These are phyloP conservation scores for Eugenia klotzschiana DNA, from an alignment of 441 rosid genomes.

Conservation along the genomic window DNA sequence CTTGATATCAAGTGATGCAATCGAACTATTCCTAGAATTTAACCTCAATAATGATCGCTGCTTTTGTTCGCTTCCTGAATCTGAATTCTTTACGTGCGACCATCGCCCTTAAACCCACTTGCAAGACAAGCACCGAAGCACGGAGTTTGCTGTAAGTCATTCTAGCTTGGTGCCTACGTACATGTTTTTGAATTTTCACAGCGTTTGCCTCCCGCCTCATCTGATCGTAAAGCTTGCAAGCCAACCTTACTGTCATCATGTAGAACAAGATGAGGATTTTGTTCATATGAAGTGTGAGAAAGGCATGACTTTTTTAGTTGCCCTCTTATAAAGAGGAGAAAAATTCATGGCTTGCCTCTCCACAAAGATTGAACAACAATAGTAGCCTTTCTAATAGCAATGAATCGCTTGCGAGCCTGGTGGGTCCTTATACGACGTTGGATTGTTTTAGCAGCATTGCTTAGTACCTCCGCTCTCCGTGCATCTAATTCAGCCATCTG, in stretches of 20 bases:
- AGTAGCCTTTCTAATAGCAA: conserved; percentile 53
- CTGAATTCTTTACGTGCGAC: conserved; percentile 69
- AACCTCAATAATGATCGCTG: conserved; percentile 72
- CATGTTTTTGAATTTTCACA: conserved; percentile 75
- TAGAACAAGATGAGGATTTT: neutral
- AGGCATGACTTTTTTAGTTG: neutral
- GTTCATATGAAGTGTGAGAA: neutral
- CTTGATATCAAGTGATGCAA: neutral
- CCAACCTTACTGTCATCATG: conserved; percentile 55
- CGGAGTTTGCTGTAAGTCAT: conserved; percentile 49
- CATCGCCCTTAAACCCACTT: conserved; percentile 71
- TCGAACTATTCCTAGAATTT: neutral
- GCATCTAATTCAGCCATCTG: conserved; percentile 99
- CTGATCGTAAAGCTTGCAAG: conserved; percentile 37
- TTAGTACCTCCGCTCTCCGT: conserved; percentile 72
- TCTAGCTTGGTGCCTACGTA: conserved; percentile 47
- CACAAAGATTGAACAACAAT: conserved; percentile 53
- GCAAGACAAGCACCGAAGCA: conserved; percentile 47
- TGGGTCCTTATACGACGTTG: conserved; percentile 72
- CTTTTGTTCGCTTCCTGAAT: conserved; percentile 61
- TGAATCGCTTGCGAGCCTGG: conserved; percentile 54
- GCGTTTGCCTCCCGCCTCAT: conserved; percentile 64
- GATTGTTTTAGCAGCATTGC: conserved; percentile 75
- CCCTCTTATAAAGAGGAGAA: neutral
- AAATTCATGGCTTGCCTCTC: conserved; percentile 45